A percentile compares a stretch with the other conserved stretches of the same genome.
phyloP scores from a whole-genome alignment of 345 rosid genomes.

The Populus euphratica region DNA sequence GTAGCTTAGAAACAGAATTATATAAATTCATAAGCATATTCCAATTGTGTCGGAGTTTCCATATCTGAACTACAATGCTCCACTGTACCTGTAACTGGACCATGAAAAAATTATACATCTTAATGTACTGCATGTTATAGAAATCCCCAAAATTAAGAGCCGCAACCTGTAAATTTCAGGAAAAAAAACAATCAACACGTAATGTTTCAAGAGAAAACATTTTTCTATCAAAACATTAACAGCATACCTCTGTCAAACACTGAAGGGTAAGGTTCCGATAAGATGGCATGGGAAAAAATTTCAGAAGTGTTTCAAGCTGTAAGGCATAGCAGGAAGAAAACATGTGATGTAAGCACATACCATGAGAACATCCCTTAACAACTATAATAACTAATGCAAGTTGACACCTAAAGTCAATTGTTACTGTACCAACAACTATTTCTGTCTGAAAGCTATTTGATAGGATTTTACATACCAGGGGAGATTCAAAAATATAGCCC shows the following conservation, averaged over 20 bases:
- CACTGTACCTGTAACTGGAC: conserved; percentile 74
- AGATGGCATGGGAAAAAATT: conserved; percentile 70
- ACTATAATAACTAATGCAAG: conserved; percentile 1
- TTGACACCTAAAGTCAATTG: conserved; percentile 13
- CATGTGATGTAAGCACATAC: conserved; percentile 8
- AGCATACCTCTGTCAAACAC: conserved; percentile 88
- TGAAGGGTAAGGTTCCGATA: conserved; percentile 94
- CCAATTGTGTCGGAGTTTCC: not conserved
- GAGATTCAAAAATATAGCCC: conserved; percentile 98
- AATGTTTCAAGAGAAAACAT: not conserved
- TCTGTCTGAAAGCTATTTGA: not conserved
- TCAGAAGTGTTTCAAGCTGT: conserved; percentile 92
- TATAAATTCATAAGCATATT: not conserved
- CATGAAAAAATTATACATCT: conserved; percentile 74
- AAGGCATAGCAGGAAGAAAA: conserved; percentile 14
- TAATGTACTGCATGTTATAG: conserved; percentile 73
- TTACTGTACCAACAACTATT: not conserved
- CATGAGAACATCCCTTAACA: conserved; percentile 17
- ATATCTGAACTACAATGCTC: not conserved
- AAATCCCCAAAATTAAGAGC: conserved; percentile 86
- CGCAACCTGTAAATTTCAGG: conserved; percentile 61
- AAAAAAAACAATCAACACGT: not conserved
- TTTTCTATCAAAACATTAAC: not conserved
- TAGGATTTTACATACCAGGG: conserved; percentile 54
- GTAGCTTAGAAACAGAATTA: not conserved